These are phyloP conservation scores for Oropetium thomaeum DNA, from an alignment of 176 grass and related monocot genomes.

Conservation along the genomic window DNA sequence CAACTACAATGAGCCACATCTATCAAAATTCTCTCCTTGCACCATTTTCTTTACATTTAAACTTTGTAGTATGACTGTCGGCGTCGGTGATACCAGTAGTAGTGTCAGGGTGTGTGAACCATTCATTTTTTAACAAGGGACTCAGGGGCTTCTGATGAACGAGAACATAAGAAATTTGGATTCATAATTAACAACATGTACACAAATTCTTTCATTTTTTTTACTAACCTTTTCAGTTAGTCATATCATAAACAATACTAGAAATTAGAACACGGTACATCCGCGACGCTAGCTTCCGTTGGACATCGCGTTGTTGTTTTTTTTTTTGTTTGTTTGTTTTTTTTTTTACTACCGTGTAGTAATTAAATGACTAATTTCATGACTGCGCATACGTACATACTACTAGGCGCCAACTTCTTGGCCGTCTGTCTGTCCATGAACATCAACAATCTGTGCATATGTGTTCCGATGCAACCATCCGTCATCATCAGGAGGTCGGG, in stretches of 20 bases:
- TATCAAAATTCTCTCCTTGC: too few species aligned
- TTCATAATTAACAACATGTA: too few species aligned
- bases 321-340: neutral
- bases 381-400: constrained; percentile 23
- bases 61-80: too few species aligned
- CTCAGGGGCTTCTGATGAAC: too few species aligned
- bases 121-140: too few species aligned
- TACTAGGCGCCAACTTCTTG: constrained; percentile 13
- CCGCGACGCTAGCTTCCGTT: neutral
- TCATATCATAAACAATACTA: constrained; percentile 26
- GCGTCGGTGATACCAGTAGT: too few species aligned
- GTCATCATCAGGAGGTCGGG: constrained; percentile 40
- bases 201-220: neutral
- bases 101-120: too few species aligned
- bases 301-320: neutral
- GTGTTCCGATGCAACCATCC: neutral
- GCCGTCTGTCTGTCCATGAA: constrained; percentile 6
- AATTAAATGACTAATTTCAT: constrained; percentile 7
- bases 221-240: constrained; percentile 22
- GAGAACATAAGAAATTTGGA: neutral
- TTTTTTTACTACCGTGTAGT: neutral
- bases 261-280: constrained; percentile 30
- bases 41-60: too few species aligned
- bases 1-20: too few species aligned
- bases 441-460: constrained; percentile 19